These are phyloP conservation scores for Phytophthora lateralis DNA, from an alignment of 352 stramenopile species.

Conservation along the genomic window DNA sequence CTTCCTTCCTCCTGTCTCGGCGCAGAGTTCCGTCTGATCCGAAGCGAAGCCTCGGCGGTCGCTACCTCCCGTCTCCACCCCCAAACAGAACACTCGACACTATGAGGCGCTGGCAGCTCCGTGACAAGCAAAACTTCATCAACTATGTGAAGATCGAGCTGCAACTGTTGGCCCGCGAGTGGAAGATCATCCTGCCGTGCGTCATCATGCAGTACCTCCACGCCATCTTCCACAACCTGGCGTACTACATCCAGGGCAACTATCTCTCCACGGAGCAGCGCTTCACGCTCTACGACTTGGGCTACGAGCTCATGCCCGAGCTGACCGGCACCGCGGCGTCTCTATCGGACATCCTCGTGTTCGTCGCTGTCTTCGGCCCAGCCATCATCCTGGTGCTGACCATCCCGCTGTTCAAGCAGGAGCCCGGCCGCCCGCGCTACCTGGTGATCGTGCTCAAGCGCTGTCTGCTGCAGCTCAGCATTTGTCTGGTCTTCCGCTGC, in stretches of 20 bases:
- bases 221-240: slow-evolving; percentile 85
- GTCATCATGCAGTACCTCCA: slow-evolving; percentile 87
- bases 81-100: not conserved
- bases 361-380: slow-evolving; percentile 71
- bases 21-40: slow-evolving; percentile 15
- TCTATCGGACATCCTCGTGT: slow-evolving; percentile 81
- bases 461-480: slow-evolving; percentile 78
- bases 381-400: slow-evolving; percentile 71
- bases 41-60: too few species aligned
- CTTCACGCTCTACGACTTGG: slow-evolving; percentile 77
- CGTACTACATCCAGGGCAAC: slow-evolving; percentile 83
- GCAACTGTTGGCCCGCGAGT: slow-evolving; percentile 62
- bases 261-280: slow-evolving; percentile 72
- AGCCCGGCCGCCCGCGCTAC: slow-evolving; percentile 72
- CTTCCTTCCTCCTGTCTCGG: not conserved
- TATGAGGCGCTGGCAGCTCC: slow-evolving; percentile 53
- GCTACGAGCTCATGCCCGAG: slow-evolving; percentile 76
- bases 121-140: slow-evolving; percentile 58
- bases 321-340: slow-evolving; percentile 45
- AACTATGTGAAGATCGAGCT: slow-evolving; percentile 74
- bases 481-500: slow-evolving; percentile 73
- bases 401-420: slow-evolving; percentile 67
- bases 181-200: slow-evolving; percentile 77
- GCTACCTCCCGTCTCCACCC: not conserved
- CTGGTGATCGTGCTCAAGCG: slow-evolving; percentile 84